Evolutionary conservation across 2,329 filamentous ascomycete species (phyloP).

Genomic region (Raffaelea albimanens): DNA sequence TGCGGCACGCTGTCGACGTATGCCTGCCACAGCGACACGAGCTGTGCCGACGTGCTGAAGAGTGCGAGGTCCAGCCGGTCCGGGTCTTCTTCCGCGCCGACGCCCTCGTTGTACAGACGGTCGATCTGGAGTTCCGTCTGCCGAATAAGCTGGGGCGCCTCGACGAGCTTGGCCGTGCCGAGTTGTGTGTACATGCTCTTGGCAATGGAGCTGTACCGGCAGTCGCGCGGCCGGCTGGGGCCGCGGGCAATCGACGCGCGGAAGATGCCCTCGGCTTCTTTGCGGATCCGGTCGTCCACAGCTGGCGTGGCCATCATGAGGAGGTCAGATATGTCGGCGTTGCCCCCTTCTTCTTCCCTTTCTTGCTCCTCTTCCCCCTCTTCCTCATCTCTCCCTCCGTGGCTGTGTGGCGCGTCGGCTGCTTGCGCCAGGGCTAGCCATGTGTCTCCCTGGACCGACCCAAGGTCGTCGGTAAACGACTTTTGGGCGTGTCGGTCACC

Average conservation of each 20-base stretch:
- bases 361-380: neutral
- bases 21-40: conserved; percentile 47
- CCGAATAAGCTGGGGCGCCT: conserved; percentile 63
- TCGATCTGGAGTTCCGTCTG: conserved; percentile 64
- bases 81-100: conserved; percentile 45
- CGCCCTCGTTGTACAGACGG: conserved; percentile 53
- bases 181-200: conserved; percentile 56
- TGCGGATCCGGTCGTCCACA: conserved; percentile 37
- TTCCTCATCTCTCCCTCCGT: neutral
- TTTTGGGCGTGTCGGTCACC: too few species aligned
- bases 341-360: conserved; percentile 19
- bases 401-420: neutral
- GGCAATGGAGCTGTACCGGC: conserved; percentile 58
- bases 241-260: conserved; percentile 41
- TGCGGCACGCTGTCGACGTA: conserved; percentile 34
- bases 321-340: conserved; percentile 29
- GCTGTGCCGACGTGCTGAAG: conserved; percentile 39
- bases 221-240: conserved; percentile 10
- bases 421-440: conserved; percentile 12
- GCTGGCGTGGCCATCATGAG: conserved; percentile 47
- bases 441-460: conserved; percentile 4
- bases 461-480: conserved; percentile 6
- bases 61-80: conserved; percentile 48
- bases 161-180: conserved; percentile 51
- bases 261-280: conserved; percentile 47